Evolutionary conservation across 2,329 filamentous ascomycete genomes (phyloP).

Genomic region (Xylariaceae sp.): DNA sequence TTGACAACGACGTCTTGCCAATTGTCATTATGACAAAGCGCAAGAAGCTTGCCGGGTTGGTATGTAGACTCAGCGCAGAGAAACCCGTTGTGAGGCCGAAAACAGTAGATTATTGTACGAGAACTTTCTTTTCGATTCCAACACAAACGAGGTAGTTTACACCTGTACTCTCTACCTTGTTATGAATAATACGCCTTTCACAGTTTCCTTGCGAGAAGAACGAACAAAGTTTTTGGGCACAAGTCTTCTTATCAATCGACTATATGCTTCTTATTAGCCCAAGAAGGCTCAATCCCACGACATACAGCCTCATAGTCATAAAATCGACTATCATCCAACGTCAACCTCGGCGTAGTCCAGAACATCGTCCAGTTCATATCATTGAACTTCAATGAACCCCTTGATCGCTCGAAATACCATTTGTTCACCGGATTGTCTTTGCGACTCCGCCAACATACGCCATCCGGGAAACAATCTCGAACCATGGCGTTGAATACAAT

Average conservation of each 20-base stretch:
- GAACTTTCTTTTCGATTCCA: too few relatives aligned
- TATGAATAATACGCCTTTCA: too few relatives aligned
- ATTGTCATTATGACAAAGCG: too few relatives aligned
- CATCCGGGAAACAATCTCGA: slow-evolving; percentile 75
- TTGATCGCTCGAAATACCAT: slow-evolving; percentile 94
- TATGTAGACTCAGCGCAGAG: not conserved
- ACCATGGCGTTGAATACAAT: slow-evolving; percentile 97
- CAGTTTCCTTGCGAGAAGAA: too few relatives aligned
- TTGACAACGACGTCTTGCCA: not conserved
- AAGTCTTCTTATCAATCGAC: slow-evolving; percentile 42
- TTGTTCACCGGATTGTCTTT: slow-evolving; percentile 95
- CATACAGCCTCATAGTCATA: slow-evolving; percentile 72
- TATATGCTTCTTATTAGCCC: slow-evolving; percentile 55
- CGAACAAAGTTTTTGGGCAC: too few relatives aligned
- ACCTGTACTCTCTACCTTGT: too few relatives aligned
- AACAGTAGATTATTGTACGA: not conserved
- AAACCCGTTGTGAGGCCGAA: not conserved
- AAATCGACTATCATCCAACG: slow-evolving; percentile 50
- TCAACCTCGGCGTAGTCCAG: slow-evolving; percentile 74
- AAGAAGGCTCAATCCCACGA: slow-evolving; percentile 56
- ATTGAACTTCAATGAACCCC: slow-evolving; percentile 74
- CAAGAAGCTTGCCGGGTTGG: too few relatives aligned
- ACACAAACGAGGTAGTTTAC: too few relatives aligned
- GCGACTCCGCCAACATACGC: slow-evolving; percentile 88
- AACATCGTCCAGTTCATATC: slow-evolving; percentile 97